Base-by-base conservation (phyloP, 164 flowering plant genomes). In the Sextonia rubra region DNA sequence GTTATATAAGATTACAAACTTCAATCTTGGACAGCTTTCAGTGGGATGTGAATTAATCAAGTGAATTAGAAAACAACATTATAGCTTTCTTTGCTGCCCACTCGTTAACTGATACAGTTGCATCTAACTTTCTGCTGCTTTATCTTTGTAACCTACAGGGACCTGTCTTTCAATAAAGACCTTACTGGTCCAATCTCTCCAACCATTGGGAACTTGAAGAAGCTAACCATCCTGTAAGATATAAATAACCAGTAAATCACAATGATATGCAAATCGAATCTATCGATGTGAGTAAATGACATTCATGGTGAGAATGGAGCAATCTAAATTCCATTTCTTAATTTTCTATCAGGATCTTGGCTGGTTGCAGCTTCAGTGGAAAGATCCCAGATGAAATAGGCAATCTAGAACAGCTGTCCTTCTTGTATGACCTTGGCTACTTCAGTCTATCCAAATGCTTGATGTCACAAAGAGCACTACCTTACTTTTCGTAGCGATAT, bases 311-410 rank as follows among this genome's bases (percentile, higher is more conserved):
- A 52, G n/a, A 20, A 20, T 52, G 58, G 4, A 15, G 58, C 58
- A 52, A 52, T 15, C 20, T 52, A 52, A 52, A 52, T 52, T 15
- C 58, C 58, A 52, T 18, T 52, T 52, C 58, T 52, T 52, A 12
- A 47, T 32, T 58, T 22, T 71, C 18, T 24, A 9, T 29, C 89
- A 93, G 98, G 79, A 93, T 89, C 75, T 81, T 95, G 6, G 91
- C 88, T 27, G 96, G 94, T 24, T 92, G 98, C 73, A 37, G 94
- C 83, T 92, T 95, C 83, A 85, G 75, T 69, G 97, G 94, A 32
- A 74, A 9, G 49, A 89, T 95, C 65, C 99, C 98, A 22, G 72
- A 75, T 26, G 94, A 91, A 77, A 44, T 95, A 55, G 99, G 98
- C 68, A 86, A 85, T 67, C 91, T 95, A 47, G 55, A 80, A 66